These are phyloP conservation scores for Penicillium taxi DNA, from an alignment of 495 filamentous ascomycete species.

Conservation along the genomic window DNA sequence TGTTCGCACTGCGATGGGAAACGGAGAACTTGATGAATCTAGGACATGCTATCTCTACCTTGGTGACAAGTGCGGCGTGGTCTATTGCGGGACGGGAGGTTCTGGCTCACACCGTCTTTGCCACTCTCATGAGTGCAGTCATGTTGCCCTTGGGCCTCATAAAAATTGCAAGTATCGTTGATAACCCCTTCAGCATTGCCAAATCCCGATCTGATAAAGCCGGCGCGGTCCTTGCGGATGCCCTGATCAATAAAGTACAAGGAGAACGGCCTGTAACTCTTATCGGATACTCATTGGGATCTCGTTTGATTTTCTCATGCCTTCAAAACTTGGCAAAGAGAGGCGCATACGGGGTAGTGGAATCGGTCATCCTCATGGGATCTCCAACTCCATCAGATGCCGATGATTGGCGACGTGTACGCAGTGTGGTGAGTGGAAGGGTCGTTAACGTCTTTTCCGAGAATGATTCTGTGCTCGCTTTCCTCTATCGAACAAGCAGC, in stretches of 20 bases:
- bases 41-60: conserved; percentile 61
- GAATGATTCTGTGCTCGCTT: conserved; percentile 69
- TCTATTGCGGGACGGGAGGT: conserved; percentile 68
- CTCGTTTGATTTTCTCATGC: conserved; percentile 78
- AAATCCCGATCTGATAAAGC: conserved; percentile 81
- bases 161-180: conserved; percentile 72
- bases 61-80: conserved; percentile 73
- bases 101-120: conserved; percentile 68
- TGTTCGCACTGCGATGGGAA: conserved; percentile 83
- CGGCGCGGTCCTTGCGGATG: conserved; percentile 76
- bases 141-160: conserved; percentile 71
- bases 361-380: conserved; percentile 78
- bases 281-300: conserved; percentile 86
- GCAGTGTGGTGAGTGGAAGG: conserved; percentile 63
- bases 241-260: conserved; percentile 77
- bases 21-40: conserved; percentile 67
- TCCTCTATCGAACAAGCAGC: conserved; percentile 69
- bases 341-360: conserved; percentile 76
- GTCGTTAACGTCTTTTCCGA: conserved; percentile 71
- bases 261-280: conserved; percentile 84
- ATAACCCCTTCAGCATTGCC: conserved; percentile 83
- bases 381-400: conserved; percentile 63
- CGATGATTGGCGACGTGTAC: conserved; percentile 58
- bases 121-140: conserved; percentile 57
- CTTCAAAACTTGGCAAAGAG: conserved; percentile 67